Base-by-base conservation (phyloP, 2,329 filamentous ascomycete genomes). In the Pseudocercospora crystallina region DNA sequence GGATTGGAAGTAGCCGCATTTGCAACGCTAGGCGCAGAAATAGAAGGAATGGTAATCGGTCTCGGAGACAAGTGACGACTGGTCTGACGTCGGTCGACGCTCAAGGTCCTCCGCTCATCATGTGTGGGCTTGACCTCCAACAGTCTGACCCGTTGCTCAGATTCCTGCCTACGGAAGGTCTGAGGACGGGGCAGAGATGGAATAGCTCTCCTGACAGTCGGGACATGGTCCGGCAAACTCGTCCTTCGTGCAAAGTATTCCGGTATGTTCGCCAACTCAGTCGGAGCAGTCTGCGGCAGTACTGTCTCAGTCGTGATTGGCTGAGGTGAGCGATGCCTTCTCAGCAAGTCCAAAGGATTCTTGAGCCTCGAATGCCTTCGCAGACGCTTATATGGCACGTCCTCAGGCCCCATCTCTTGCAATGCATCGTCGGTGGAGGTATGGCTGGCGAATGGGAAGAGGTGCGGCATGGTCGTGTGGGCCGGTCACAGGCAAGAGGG, bases 161-260 rank as follows among this genome's bases (percentile, higher is more conserved):
- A 92, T 66, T 87, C 81, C 69, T 92, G 89, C 62, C 90, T 82
- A 70, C 85, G 87, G 71, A 95, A 90, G 0, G 89, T 95, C 61
- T 86, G 82, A 4, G 84, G 77, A 42, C 89, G 82, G 34, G 90
- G 89, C 33, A 96, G 73, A 12, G 86, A 86, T 13, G 90, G 86
- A 12, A 91, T 83, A 11, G 66, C 66, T 37, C 60, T 54, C 61
- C 43, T 70, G 61, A 43, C 61, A 58, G 35, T 58, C 57, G 51
- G 51, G n/a, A 52, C 46, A 12, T 58, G 43, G 32, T 61, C 60
- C 26, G 54, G 50, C 37, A 60, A 45, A 49, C 61, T 63, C 11
- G 60, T 53, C 26, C 62, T 47, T 15, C 53, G 47, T 12, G 33
- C 37, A 11, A 59, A 59, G 47, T 61, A 59, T 8, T 58, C 54